These are phyloP conservation scores for Phialocephala subalpina DNA, from an alignment of 2,329 filamentous ascomycete genomes.

Conservation along the genomic window DNA sequence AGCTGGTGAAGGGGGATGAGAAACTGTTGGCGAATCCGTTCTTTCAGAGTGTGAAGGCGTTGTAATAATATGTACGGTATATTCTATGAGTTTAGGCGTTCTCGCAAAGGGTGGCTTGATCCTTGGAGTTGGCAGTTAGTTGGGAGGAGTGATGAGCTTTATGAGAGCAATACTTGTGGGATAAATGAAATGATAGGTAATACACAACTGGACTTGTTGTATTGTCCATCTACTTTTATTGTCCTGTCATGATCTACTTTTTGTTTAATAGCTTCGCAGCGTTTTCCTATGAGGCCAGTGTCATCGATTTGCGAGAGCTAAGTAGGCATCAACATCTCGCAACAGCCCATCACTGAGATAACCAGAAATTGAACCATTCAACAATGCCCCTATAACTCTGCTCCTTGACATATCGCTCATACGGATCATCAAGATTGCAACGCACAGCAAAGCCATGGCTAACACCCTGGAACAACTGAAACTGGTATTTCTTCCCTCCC, in stretches of 20 bases:
- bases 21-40: slow-evolving; percentile 72
- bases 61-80: slow-evolving; percentile 31
- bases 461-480: slow-evolving; percentile 75
- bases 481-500: slow-evolving; percentile 63
- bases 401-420: slow-evolving; percentile 74
- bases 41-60: slow-evolving; percentile 64
- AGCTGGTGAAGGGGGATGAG: slow-evolving; percentile 78
- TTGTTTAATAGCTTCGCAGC: background rate
- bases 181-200: background rate
- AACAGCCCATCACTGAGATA: slow-evolving; percentile 38
- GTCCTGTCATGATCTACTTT: background rate
- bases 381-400: slow-evolving; percentile 48
- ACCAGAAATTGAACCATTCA: slow-evolving; percentile 34
- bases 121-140: background rate
- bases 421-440: slow-evolving; percentile 62
- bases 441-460: slow-evolving; percentile 78
- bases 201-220: background rate
- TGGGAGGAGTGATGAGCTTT: background rate
- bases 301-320: background rate
- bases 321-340: background rate
- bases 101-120: background rate
- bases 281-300: background rate
- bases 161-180: background rate
- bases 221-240: background rate
- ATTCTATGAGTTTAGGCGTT: background rate